A percentile compares a stretch with the other conserved stretches of the same genome.
Evolutionary conservation across 352 stramenopile genomes (phyloP).

Genomic region (Phytophthora litchii): DNA sequence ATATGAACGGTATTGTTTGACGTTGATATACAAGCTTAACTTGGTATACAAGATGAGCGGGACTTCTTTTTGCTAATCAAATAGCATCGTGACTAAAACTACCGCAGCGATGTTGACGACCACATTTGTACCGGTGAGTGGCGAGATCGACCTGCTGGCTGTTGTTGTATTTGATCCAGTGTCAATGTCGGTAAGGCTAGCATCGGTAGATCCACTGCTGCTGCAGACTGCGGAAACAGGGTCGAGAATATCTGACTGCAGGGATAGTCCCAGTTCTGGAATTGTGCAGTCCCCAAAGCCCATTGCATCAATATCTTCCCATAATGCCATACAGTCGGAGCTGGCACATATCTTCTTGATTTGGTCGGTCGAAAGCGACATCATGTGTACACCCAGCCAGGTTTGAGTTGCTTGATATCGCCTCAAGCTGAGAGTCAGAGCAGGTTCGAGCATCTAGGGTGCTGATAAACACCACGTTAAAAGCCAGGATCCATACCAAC

Average conservation of each 20-base stretch:
- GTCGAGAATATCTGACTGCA: slow-evolving; percentile 16
- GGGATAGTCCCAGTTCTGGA: slow-evolving; percentile 1
- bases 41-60: too few relatives aligned
- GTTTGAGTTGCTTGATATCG: slow-evolving; percentile 3
- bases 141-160: too few relatives aligned
- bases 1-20: slow-evolving; percentile 1
- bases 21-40: too few relatives aligned
- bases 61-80: too few relatives aligned
- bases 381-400: slow-evolving; percentile 2
- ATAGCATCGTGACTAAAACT: too few relatives aligned
- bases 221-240: slow-evolving; percentile 1
- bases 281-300: slow-evolving; percentile 17
- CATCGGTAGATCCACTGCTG: background rate
- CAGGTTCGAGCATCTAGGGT: background rate
- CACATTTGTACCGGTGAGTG: too few relatives aligned
- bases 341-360: slow-evolving; percentile 12
- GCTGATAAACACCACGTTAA: background rate
- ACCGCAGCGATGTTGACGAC: too few relatives aligned
- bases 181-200: too few relatives aligned
- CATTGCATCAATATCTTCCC: slow-evolving; percentile 10
- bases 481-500: background rate
- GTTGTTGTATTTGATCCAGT: too few relatives aligned
- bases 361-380: background rate
- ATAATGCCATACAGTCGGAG: slow-evolving; percentile 5
- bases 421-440: slow-evolving; percentile 1